Conservation (phyloP, 2,329 filamentous ascomycete genomes). For the Talaromyces sp. region DNA sequence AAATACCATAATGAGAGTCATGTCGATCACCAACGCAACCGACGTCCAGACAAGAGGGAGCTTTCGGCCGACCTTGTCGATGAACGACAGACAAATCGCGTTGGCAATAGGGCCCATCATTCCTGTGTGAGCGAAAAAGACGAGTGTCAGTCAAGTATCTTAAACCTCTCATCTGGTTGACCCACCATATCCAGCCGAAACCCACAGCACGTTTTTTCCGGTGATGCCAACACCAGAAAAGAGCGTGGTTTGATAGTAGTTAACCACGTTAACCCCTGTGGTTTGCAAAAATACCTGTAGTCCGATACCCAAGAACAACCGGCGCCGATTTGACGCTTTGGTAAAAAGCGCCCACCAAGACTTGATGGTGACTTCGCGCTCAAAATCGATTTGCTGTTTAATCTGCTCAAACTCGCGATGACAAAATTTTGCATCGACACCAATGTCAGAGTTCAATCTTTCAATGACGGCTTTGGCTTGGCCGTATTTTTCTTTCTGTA, state of each 20-base stretch:
- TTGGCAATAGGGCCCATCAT: conserved; percentile 8
- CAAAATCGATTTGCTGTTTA: conserved; percentile 22
- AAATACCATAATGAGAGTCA: conserved; percentile 4
- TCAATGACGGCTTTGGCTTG: conserved; percentile 18
- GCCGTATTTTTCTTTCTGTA: conserved; percentile 44
- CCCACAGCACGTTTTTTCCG: not conserved
- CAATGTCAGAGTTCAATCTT: conserved; percentile 18
- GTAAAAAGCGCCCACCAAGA: conserved; percentile 23
- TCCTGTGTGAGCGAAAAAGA: not conserved
- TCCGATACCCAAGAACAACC: conserved; percentile 24
- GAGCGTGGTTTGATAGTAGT: conserved; percentile 3
- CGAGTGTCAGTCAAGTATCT: not conserved
- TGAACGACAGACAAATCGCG: conserved; percentile 2
- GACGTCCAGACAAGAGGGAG: conserved; percentile 3
- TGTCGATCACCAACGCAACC: conserved; percentile 1
- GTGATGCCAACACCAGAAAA: conserved; percentile 2
- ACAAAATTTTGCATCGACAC: conserved; percentile 20
- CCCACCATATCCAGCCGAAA: conserved; percentile 1
- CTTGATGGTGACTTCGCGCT: conserved; percentile 15
- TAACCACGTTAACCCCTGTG: conserved; percentile 26
- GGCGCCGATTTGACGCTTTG: conserved; percentile 20
- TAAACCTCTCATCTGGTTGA: not conserved
- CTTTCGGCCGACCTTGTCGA: conserved; percentile 6
- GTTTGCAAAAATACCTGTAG: conserved; percentile 27
- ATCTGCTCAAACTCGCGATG: conserved; percentile 25